Conservation (phyloP, 768 basidiomycete species). For the Imleria badia region DNA sequence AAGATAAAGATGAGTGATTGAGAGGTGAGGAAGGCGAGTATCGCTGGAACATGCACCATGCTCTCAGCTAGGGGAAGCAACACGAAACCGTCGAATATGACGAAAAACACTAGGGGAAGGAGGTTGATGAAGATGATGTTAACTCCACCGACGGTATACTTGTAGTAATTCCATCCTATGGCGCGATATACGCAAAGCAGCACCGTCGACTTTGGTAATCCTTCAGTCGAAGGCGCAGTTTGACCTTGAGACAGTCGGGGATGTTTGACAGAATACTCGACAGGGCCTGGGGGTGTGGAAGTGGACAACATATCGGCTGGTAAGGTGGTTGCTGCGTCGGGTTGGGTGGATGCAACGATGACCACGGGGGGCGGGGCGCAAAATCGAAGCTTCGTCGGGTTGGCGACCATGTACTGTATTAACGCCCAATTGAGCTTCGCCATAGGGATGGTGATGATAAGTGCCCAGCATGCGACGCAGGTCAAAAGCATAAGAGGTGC, state of each 20-base stretch:
- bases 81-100: slow-evolving; percentile 89
- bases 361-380: slow-evolving; percentile 81
- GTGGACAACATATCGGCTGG: slow-evolving; percentile 1
- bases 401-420: slow-evolving; percentile 73
- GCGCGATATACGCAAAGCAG: slow-evolving; percentile 94
- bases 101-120: slow-evolving; percentile 90
- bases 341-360: slow-evolving; percentile 38
- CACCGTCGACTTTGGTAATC: slow-evolving; percentile 81
- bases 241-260: slow-evolving; percentile 84
- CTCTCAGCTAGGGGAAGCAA: slow-evolving; percentile 69
- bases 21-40: slow-evolving; percentile 70
- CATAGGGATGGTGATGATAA: slow-evolving; percentile 97
- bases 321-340: slow-evolving; percentile 19
- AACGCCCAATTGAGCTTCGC: slow-evolving; percentile 97
- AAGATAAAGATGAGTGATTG: slow-evolving; percentile 81
- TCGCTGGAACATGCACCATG: slow-evolving; percentile 58
- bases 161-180: slow-evolving; percentile 90
- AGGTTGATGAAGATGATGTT: slow-evolving; percentile 99
- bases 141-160: slow-evolving; percentile 97
- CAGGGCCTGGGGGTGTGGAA: slow-evolving; percentile 28
- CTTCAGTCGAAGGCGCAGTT: slow-evolving; percentile 69
- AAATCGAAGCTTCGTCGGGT: slow-evolving; percentile 87
- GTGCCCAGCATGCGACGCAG: slow-evolving; percentile 91
- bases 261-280: slow-evolving; percentile 64
- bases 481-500: slow-evolving; percentile 87